Base-by-base conservation (phyloP, 805 yeast species). In the Debaryomyces prosopidis region DNA sequence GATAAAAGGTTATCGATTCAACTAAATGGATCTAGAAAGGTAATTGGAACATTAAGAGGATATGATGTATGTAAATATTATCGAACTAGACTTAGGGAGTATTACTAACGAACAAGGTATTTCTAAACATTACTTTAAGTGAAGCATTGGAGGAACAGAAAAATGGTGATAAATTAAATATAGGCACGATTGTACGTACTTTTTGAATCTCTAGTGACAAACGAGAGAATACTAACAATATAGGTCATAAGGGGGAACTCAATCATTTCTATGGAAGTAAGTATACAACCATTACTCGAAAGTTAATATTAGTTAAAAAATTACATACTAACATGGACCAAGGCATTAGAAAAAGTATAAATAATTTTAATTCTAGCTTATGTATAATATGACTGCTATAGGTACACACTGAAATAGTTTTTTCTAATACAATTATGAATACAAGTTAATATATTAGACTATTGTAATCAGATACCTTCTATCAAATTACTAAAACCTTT, bases 1-100 rank as follows among this genome's bases (percentile, higher is more conserved):
- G 91, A 87, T 59, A 88, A 87, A 66, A 80, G 81, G 56, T 75
- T 92, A 20, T 73, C 82, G 11, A 70, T 92, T 14, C 87, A 85
- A 52, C 73, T 92, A 48, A 89, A 89, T 62, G 95, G 96, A 1
- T 69, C 86, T 11, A 75, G 97, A 41, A 79, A 79, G 53, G 80
- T 92, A 1, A 78, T 80, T n/a, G 98, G 98, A 2, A 79, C 80
- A 10, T 75, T 92, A 44, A 74, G 88, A 55, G 98, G 98, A 2
- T 92, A 82, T 62, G 98, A 92, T 60, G 79, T 82, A 60, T 40
- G 69, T 64, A 58, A 35, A 18, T 23, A 32, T 14, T 10, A 27
- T 28, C 30, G 38, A 18, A 17, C 4, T 10, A 17, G 16, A 16
- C 5, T 10, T 17, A 19, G 7, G 23, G 5, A 11, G 10, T 28